Base-by-base conservation (phyloP, 441 rosid species). In the Geranium incanum region DNA sequence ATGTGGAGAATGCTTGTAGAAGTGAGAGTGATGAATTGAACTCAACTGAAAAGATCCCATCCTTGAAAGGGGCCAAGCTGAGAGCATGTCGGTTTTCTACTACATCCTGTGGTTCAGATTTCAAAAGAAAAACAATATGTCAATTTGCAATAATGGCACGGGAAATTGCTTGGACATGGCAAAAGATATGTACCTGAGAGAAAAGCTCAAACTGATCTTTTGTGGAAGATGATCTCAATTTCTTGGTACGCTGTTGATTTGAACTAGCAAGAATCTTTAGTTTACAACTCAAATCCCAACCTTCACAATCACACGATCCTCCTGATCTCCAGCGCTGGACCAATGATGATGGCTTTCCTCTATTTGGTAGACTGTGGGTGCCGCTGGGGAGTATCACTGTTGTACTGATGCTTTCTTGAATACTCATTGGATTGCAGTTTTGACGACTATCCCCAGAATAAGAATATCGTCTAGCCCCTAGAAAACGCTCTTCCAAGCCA, bases 301-400 rank as follows among this genome's bases (percentile, higher is more conserved):
- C 99, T 73, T 97, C 99, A 75, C 99, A 94, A 73, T 94, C 97
- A 71, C 99, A 94, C 69, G 91, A 81, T 21, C 99, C 99, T 62
- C 94, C 97, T 36, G 97, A 84, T 76, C 81, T 86, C 99, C 97
- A 94, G 4, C 97, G 87, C 57, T 94, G 89, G 72, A 92, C 86
- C 80, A 94, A 75, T 1, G 99, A 88, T 2, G 95, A 90, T 67
- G 97, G 99, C 13, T 87, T 94, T 55, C 97, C 97, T 77, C 85
- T 88, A 78, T 84, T 87, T 55, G 97, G 97, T 65, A 94, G 81
- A 74, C 94, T 81, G 72, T 94, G 99, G 69, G 82, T 77, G 6
- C 95, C 99, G 70, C 93, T 83, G 13, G 99, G 99, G 79, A 94
- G 95, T 77, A 94, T 85, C 75, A 88, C 86, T 8, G 93, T 90